A percentile compares a stretch with the other conserved stretches of the same genome.
phyloP scores from a whole-genome alignment of 768 basidiomycete genomes.

The Tulasnella calospora region DNA sequence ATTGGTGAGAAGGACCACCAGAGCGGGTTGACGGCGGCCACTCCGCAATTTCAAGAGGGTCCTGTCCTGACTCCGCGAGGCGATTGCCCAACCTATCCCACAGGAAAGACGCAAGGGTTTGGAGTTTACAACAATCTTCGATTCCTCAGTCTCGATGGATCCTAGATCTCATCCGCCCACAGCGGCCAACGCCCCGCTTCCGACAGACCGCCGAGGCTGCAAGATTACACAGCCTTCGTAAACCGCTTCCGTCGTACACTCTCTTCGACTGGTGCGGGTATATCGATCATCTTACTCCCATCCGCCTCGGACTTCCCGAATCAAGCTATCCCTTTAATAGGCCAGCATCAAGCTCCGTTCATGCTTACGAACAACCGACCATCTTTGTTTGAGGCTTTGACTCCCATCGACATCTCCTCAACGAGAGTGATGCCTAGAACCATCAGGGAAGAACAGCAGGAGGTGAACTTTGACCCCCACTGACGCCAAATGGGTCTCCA shows the following conservation, averaged over 20 bases:
- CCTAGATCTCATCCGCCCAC: not conserved
- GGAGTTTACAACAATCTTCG: not conserved
- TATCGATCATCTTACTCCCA: not conserved
- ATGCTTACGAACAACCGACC: too few species aligned
- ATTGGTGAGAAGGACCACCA: not conserved
- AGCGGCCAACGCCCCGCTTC: not conserved
- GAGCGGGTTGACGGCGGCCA: not conserved
- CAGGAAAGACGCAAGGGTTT: not conserved
- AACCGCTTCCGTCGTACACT: not conserved
- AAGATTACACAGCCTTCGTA: not conserved
- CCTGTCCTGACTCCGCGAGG: not conserved
- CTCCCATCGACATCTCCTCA: too few species aligned
- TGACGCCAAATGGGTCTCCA: too few species aligned
- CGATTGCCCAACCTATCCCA: not conserved
- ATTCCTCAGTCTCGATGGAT: not conserved
- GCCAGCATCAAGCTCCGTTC: too few species aligned
- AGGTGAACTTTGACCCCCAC: too few species aligned
- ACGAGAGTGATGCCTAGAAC: too few species aligned
- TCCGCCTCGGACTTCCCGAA: too few species aligned
- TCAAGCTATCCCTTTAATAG: too few species aligned
- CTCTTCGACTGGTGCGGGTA: not conserved
- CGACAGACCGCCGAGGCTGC: not conserved
- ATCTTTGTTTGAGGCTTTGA: too few species aligned
- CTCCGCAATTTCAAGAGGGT: not conserved
- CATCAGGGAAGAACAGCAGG: too few species aligned